These are phyloP conservation scores for Cryptomeria japonica DNA, from an alignment of 75 land plant genomes.

Conservation along the genomic window DNA sequence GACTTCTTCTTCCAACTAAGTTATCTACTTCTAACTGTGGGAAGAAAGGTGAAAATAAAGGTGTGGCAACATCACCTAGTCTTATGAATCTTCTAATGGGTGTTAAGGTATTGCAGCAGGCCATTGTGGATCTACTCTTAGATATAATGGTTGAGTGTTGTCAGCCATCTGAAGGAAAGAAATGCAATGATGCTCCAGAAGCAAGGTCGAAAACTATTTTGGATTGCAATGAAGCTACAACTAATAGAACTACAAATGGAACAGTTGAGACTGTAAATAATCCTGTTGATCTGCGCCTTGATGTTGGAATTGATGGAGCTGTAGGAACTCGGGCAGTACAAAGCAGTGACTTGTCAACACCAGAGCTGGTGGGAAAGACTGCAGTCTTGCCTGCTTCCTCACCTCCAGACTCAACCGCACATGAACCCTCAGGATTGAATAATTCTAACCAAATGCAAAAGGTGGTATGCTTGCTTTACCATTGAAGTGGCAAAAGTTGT, in stretches of 20 bases:
- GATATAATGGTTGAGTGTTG: slow-evolving; percentile 99
- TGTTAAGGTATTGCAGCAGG: slow-evolving; percentile 95
- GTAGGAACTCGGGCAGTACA: slow-evolving; percentile 64
- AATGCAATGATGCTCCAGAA: slow-evolving; percentile 40
- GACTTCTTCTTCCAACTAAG: slow-evolving; percentile 92
- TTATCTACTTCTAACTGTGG: slow-evolving; percentile 52
- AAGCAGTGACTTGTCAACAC: slow-evolving; percentile 50
- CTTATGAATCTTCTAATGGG: slow-evolving; percentile 98
- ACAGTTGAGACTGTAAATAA: slow-evolving; percentile 33
- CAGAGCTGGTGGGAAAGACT: slow-evolving; percentile 34
- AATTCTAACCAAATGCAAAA: slow-evolving; percentile 41
- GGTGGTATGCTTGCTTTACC: slow-evolving; percentile 32
- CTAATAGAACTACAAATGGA: slow-evolving; percentile 30
- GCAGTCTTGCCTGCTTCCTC: slow-evolving; percentile 42
- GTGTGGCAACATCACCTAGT: slow-evolving; percentile 86
- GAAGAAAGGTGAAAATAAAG: slow-evolving; percentile 51
- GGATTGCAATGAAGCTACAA: slow-evolving; percentile 29
- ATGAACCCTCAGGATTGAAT: slow-evolving; percentile 32
- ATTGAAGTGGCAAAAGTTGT: neutral
- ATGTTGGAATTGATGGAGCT: slow-evolving; percentile 49
- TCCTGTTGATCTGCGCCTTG: slow-evolving; percentile 61
- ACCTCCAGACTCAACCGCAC: slow-evolving; percentile 74
- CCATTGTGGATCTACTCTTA: slow-evolving; percentile 90
- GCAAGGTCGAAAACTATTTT: slow-evolving; percentile 34
- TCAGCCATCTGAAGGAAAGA: slow-evolving; percentile 78